phyloP scores from a whole-genome alignment of 2,329 filamentous ascomycete genomes.

The Seiridium unicorne region DNA sequence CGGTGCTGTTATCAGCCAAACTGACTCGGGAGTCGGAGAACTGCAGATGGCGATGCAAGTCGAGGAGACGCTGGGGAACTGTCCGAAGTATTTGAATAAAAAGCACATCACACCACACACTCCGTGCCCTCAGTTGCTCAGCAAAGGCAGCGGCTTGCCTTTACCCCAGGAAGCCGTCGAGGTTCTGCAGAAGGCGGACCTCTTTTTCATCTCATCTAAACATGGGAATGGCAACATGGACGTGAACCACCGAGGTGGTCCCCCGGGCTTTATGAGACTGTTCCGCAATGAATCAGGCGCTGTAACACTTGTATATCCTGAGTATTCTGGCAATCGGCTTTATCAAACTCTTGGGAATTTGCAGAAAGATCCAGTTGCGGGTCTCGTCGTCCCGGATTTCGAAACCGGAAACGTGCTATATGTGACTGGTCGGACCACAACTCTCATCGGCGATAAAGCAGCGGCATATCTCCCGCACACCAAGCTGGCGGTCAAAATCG shows the following conservation, averaged over 20 bases:
- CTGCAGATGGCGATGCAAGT: constrained; percentile 65
- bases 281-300: constrained; percentile 46
- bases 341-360: constrained; percentile 86
- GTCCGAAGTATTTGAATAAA: constrained; percentile 83
- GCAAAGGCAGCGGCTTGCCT: constrained; percentile 27
- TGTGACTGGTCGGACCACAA: constrained; percentile 65
- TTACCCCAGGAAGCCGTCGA: constrained; percentile 54
- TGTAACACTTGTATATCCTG: constrained; percentile 68
- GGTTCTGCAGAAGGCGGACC: constrained; percentile 63
- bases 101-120: constrained; percentile 59
- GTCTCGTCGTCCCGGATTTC: constrained; percentile 73
- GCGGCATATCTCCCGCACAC: constrained; percentile 62
- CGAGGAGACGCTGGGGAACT: constrained; percentile 75
- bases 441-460: constrained; percentile 65
- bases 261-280: constrained; percentile 71
- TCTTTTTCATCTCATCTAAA: constrained; percentile 75
- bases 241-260: constrained; percentile 77
- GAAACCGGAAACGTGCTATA: constrained; percentile 72
- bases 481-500: constrained; percentile 71
- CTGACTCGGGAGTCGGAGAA: constrained; percentile 24
- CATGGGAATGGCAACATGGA: constrained; percentile 67
- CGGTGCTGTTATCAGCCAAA: constrained; percentile 48
- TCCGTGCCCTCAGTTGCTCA: constrained; percentile 45
- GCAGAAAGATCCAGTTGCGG: constrained; percentile 61
- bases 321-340: constrained; percentile 80